A percentile compares a stretch with the other conserved stretches of the same genome.
phyloP scores from a whole-genome alignment of 1,139 yeast genomes.

The Debaryomycetaceae sp. region DNA sequence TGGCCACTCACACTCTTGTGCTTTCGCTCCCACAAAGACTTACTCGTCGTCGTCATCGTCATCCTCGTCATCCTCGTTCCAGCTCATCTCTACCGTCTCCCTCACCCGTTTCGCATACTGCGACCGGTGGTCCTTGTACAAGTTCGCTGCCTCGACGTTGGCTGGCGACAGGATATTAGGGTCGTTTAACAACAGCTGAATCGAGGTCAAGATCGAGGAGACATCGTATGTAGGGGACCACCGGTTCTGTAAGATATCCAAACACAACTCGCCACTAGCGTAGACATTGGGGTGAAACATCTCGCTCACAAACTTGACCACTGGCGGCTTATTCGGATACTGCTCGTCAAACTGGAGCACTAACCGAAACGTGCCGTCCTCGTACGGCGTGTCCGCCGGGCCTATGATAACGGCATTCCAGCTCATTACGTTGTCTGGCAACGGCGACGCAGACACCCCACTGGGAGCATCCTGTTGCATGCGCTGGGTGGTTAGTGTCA shows the following conservation, averaged over 20 bases:
- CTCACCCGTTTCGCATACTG: slow-evolving; percentile 89
- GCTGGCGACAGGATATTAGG: slow-evolving; percentile 98
- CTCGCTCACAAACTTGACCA: slow-evolving; percentile 82
- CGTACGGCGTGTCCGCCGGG: slow-evolving; percentile 96
- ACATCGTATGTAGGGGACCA: slow-evolving; percentile 99
- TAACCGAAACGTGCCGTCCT: slow-evolving; percentile 93
- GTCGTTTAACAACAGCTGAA: slow-evolving; percentile 83
- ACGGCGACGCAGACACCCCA: slow-evolving; percentile 95
- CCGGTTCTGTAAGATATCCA: slow-evolving; percentile 91
- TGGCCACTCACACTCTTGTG: no score
- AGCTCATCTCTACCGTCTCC: slow-evolving; percentile 88
- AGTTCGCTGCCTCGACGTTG: slow-evolving; percentile 94
- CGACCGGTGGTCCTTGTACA: slow-evolving; percentile 90
- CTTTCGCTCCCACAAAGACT: not conserved
- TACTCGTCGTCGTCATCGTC: slow-evolving; percentile 62
- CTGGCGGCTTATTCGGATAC: slow-evolving; percentile 95
- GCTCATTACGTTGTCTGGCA: slow-evolving; percentile 94
- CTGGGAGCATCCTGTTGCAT: slow-evolving; percentile 98
- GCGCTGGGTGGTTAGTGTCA: slow-evolving; percentile 52
- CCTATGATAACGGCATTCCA: slow-evolving; percentile 99
- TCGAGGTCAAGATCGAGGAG: slow-evolving; percentile 89
- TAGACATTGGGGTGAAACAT: slow-evolving; percentile 99
- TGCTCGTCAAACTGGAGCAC: slow-evolving; percentile 91
- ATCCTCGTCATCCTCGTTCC: slow-evolving; percentile 62
- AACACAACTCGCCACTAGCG: slow-evolving; percentile 91